Evolutionary conservation across 73 alveolate species (phyloP).

Genomic region (Tetrahymena thermophila): DNA sequence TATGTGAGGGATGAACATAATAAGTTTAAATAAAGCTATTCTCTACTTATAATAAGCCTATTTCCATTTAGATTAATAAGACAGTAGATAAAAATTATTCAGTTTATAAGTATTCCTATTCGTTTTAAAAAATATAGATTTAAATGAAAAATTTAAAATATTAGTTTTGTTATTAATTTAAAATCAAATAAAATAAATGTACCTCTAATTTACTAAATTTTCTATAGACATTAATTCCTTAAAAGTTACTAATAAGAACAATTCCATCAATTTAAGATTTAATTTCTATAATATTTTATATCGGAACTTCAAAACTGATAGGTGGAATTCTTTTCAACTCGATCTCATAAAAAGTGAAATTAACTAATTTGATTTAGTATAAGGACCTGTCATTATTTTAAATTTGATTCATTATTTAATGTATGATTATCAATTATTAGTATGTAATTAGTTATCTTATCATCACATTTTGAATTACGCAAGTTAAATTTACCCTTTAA

Average conservation of each 20-base stretch:
- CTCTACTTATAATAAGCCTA: neutral
- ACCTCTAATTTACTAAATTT: neutral
- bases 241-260: neutral
- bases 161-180: too few relatives aligned
- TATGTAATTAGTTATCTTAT: neutral
- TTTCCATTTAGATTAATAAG: neutral
- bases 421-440: neutral
- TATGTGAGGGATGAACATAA: neutral
- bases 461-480: neutral
- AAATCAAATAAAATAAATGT: too few relatives aligned
- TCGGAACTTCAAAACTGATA: neutral
- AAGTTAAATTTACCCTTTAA: neutral
- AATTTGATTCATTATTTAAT: neutral
- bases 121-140: too few relatives aligned
- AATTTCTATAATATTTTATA: too few relatives aligned
- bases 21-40: neutral
- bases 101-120: neutral
- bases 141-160: too few relatives aligned
- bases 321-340: neutral
- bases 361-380: neutral
- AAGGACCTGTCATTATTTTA: neutral
- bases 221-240: neutral
- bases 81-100: neutral
- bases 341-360: neutral
- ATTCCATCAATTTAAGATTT: neutral